Base-by-base conservation (phyloP, 2,329 filamentous ascomycete species). In the Neopestalotiopsis sp. region DNA sequence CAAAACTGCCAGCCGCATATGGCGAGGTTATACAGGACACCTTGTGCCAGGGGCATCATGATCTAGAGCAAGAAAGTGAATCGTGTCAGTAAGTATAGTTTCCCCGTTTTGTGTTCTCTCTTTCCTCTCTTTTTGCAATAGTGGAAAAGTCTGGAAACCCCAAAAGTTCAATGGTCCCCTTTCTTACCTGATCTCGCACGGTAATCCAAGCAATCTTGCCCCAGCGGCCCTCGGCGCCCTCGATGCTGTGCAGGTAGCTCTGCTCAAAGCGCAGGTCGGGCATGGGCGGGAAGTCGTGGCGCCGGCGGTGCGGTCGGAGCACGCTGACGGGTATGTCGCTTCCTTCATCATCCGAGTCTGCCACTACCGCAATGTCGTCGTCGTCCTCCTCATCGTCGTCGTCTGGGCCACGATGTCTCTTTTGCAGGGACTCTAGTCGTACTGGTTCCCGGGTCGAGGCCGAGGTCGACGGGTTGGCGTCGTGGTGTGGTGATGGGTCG, bases 231-330 rank as follows among this genome's bases (percentile, higher is more conserved):
- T 96, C 89, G 45, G 94, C 94, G 68, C 89, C 86, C 72, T 91
- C 89, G 74, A 99, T 92, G 82, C 94, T 97, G 75, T 93, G 92
- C 67, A 99, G 88, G 81, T 99, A 99, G 85, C 95, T 98, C 87
- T 99, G 96, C 83, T 99, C 96, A 82, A 98, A 98, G 58, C 96
- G 90, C 73, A 99, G 84, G 82, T 99, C 96, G 4, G 95, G 94
- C 77, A 98, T 88, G 9, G 90, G 88, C 38, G 87, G 88, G 67
- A 91, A 77, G 67, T 69, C 69, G 14, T 63, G 57, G 42, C 66
- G 38, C 85, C n/a, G 65, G 67, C 84, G 83, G 7, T 82, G 74
- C 3, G 84, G 86, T 58, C 85, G 84, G 65, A 94, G 80, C 4
- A 91, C 86, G 72, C 89, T 91, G 70, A 91, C 85, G 13, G 91